Evolutionary conservation across 352 stramenopile genomes (phyloP).

Genomic region (Globisporangium apiculatum): DNA sequence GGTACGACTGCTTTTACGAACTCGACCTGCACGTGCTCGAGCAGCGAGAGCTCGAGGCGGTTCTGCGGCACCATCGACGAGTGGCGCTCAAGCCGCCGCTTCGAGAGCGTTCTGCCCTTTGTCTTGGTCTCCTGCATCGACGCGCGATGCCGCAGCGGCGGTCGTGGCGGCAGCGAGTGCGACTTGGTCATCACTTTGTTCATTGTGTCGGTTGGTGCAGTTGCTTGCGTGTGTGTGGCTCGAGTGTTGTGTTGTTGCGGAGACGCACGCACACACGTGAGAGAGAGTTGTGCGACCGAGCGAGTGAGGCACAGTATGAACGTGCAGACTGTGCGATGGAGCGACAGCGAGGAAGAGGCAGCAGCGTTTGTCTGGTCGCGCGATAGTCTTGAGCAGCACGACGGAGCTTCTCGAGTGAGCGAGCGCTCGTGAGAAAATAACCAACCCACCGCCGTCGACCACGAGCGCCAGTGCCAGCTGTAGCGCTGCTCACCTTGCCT

Average conservation of each 20-base stretch:
- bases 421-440: not conserved
- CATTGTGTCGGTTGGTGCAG: not conserved
- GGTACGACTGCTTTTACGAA: slow-evolving; percentile 77
- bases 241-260: not conserved
- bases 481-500: no score
- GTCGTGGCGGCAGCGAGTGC: slow-evolving; percentile 27
- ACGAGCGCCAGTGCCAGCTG: no score
- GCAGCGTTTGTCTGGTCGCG: no score
- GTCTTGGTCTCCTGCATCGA: slow-evolving; percentile 25
- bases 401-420: not conserved
- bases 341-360: no score
- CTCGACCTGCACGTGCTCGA: slow-evolving; percentile 71
- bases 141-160: slow-evolving; percentile 28
- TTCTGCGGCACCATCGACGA: slow-evolving; percentile 24
- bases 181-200: slow-evolving; percentile 23
- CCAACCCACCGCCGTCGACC: no score
- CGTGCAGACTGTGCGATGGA: no score
- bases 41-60: slow-evolving; percentile 56
- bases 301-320: not conserved
- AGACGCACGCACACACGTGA: no score
- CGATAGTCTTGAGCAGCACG: not conserved
- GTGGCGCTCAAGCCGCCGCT: slow-evolving; percentile 52
- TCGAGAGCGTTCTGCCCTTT: slow-evolving; percentile 27
- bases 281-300: not conserved
- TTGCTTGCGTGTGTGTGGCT: not conserved